Percentiles rank a stretch among this genome's conserved stretches.
Evolutionary conservation across 768 basidiomycete species (phyloP).

Genomic region (Tephrocybe sp.): DNA sequence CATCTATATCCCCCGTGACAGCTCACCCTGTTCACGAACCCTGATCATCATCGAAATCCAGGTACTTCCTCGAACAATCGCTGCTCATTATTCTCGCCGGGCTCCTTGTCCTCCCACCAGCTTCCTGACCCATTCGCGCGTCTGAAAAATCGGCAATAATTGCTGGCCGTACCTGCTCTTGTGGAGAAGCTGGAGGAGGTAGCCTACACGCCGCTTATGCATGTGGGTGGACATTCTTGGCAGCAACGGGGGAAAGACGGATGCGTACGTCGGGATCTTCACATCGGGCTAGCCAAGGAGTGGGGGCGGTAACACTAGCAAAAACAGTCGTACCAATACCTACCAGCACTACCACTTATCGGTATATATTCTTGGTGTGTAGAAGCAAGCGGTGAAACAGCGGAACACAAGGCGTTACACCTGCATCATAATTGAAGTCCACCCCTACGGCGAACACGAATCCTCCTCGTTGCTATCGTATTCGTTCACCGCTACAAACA

Average conservation of each 20-base stretch:
- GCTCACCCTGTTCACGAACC: slow-evolving; percentile 11
- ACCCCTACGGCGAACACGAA: too few relatives aligned
- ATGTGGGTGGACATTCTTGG: slow-evolving; percentile 78
- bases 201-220: slow-evolving; percentile 65
- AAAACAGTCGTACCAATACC: slow-evolving; percentile 1
- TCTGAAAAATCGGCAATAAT: slow-evolving; percentile 11
- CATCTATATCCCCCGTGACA: slow-evolving; percentile 10
- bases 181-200: slow-evolving; percentile 30
- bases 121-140: slow-evolving; percentile 1
- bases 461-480: too few relatives aligned
- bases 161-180: slow-evolving; percentile 51
- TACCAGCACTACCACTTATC: not conserved
- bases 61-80: not conserved
- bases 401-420: slow-evolving; percentile 56
- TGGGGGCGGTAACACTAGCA: slow-evolving; percentile 7
- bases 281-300: too few relatives aligned
- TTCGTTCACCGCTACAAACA: too few relatives aligned
- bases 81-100: too few relatives aligned
- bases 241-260: slow-evolving; percentile 45
- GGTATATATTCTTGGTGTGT: too few relatives aligned
- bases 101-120: not conserved
- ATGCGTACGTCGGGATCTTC: not conserved
- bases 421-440: too few relatives aligned
- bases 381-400: too few relatives aligned
- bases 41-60: not conserved